phyloP scores from a whole-genome alignment of 805 yeast genomes.

The Cyberlindnera xylosilytica region DNA sequence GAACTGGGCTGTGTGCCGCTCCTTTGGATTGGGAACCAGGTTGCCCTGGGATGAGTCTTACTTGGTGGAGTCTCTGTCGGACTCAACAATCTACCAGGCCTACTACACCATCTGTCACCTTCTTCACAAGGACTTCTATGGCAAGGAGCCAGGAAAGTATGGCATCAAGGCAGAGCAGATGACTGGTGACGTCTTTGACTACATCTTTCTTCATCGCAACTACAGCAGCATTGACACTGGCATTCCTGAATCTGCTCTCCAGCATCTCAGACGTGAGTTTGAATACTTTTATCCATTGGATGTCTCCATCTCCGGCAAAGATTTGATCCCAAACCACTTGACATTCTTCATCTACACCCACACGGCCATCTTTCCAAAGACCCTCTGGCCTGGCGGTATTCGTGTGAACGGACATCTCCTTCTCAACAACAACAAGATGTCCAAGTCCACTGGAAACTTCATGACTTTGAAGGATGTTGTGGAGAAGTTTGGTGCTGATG shows the following conservation, averaged over 20 bases:
- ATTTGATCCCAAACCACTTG: slow-evolving; percentile 94
- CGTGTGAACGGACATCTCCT: slow-evolving; percentile 94
- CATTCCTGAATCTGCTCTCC: slow-evolving; percentile 65
- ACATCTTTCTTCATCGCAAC: slow-evolving; percentile 61
- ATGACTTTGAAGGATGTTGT: slow-evolving; percentile 83
- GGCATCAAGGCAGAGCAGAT: slow-evolving; percentile 75
- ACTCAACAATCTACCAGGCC: slow-evolving; percentile 93
- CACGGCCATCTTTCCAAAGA: slow-evolving; percentile 87
- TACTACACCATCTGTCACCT: slow-evolving; percentile 88
- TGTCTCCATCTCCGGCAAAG: slow-evolving; percentile 90
- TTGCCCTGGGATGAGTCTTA: slow-evolving; percentile 97
- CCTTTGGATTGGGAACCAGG: slow-evolving; percentile 91
- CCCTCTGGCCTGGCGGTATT: slow-evolving; percentile 90
- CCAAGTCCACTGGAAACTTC: slow-evolving; percentile 96
- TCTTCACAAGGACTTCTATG: slow-evolving; percentile 83
- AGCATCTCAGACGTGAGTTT: slow-evolving; percentile 84
- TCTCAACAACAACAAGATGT: slow-evolving; percentile 96
- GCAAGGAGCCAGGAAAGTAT: slow-evolving; percentile 68
- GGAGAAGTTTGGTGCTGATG: slow-evolving; percentile 94
- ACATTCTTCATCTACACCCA: slow-evolving; percentile 93
- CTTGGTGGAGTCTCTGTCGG: slow-evolving; percentile 91
- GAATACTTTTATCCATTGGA: slow-evolving; percentile 97
- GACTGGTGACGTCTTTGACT: slow-evolving; percentile 94
- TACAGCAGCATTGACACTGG: slow-evolving; percentile 38
- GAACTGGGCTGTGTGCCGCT: slow-evolving; percentile 98